phyloP scores from a whole-genome alignment of 257 asterid genomes.

The Solanum verrucosum region DNA sequence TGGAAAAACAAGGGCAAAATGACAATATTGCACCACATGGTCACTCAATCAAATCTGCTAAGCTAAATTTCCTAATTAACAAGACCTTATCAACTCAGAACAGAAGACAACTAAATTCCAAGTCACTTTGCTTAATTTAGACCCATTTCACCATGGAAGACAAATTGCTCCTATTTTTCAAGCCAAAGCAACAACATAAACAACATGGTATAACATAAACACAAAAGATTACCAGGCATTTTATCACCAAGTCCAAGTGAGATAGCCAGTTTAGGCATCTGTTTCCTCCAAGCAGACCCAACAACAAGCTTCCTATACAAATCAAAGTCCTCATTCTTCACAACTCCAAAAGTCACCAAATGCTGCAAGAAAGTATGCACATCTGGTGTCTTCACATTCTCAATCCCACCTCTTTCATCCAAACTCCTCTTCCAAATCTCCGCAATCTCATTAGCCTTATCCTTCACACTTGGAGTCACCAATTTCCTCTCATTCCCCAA shows the following conservation, averaged over 20 bases:
- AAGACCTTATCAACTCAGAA: not conserved
- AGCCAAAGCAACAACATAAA: not conserved
- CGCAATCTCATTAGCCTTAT: slow-evolving; percentile 80
- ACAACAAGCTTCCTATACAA: slow-evolving; percentile 96
- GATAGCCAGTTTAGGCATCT: slow-evolving; percentile 97
- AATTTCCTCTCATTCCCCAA: slow-evolving; percentile 86
- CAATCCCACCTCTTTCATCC: slow-evolving; percentile 98
- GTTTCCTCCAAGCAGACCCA: slow-evolving; percentile 99
- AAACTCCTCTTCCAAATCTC: slow-evolving; percentile 94
- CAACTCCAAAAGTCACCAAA: slow-evolving; percentile 93
- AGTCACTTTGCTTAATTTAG: not conserved
- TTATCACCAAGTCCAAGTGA: slow-evolving; percentile 82
- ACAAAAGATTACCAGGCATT: slow-evolving; percentile 75
- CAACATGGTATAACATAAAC: not conserved
- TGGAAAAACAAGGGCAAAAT: not conserved
- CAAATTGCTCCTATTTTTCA: not conserved
- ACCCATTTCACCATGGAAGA: not conserved
- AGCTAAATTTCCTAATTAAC: not conserved
- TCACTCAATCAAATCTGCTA: not conserved
- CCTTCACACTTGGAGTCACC: slow-evolving; percentile 80
- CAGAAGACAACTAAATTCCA: not conserved
- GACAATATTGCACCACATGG: not conserved
- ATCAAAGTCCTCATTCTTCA: slow-evolving; percentile 70
- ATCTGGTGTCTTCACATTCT: slow-evolving; percentile 93
- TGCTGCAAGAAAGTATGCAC: slow-evolving; percentile 98